A percentile compares a stretch with the other conserved stretches of the same genome.
These are phyloP conservation scores for Tylopilus vinaceipallidus DNA, from an alignment of 768 basidiomycete species.

Conservation along the genomic window DNA sequence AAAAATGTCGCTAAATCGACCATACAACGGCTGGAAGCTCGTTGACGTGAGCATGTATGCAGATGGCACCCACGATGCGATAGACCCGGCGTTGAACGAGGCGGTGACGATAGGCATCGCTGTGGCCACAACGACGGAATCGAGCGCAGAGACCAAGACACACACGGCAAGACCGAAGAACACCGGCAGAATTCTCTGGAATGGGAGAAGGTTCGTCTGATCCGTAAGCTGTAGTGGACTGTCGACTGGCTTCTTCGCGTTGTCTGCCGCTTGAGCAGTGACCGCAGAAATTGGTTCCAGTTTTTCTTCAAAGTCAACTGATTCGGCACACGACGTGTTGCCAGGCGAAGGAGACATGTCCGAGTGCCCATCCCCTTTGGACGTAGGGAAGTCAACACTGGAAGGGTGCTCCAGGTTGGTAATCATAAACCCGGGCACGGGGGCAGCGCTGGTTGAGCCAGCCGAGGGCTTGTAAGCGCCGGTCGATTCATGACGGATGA, in stretches of 20 bases:
- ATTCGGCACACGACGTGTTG: background rate
- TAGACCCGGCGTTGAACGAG: conserved; percentile 51
- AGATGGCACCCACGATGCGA: conserved; percentile 66
- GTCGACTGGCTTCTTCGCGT: background rate
- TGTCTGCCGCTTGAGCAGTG: background rate
- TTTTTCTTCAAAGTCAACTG: background rate
- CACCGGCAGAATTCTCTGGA: conserved; percentile 58
- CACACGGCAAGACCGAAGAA: conserved; percentile 62
- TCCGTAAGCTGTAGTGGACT: conserved; percentile 47
- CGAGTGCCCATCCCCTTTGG: background rate
- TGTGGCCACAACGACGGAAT: conserved; percentile 73
- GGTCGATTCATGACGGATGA: background rate
- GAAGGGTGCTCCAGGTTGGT: background rate
- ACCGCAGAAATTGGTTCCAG: conserved; percentile 7
- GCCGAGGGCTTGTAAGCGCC: background rate
- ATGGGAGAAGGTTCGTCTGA: conserved; percentile 74
- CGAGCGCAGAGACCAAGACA: conserved; percentile 58
- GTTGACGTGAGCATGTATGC: conserved; percentile 64
- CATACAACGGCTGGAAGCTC: conserved; percentile 44
- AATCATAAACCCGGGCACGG: background rate
- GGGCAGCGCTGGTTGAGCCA: background rate
- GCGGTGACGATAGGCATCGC: conserved; percentile 70
- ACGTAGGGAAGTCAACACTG: background rate
- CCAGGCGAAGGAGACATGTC: background rate
- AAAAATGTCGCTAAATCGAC: conserved; percentile 65